Evolutionary conservation across 2,329 filamentous ascomycete genomes (phyloP), one percentile per base, ranked within the genome.

Genomic region (Aspergillus aculeatinus): DNA sequence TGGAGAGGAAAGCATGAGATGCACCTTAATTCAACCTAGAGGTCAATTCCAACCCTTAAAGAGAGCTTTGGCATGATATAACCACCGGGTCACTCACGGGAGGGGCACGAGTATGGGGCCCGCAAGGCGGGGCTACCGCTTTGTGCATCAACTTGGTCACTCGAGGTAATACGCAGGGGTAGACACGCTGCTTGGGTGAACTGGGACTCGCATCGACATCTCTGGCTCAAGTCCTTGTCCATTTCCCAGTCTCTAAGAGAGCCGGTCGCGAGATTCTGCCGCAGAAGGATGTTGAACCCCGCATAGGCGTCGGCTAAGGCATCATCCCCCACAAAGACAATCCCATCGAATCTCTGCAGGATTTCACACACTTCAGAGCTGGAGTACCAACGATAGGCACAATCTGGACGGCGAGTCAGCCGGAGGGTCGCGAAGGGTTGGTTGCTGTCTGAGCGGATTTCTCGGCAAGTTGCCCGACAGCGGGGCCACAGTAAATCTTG

Each of bases 261-360:
- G 10, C 79, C 79, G 7, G 69, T 65, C 10, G 70, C 70, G 27
- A 80, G 65, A 54, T 81, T 71, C 63, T 77, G 72, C 33, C 77
- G 74, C 2, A 81, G 67, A 9, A 81, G 72, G 50, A 80, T 74
- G 63, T 80, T 80, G 62, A 81, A 74, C 27, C 75, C 78, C n/a
- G 74, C 72, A 64, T 81, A 81, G 50, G 79, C 71, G 42, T 74
- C 69, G 54, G 72, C 70, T 16, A 78, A 68, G 31, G 73, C 67
- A 48, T 74, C 68, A 58, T 81, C 78, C 25, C 79, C 79, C 48
- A 80, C 62, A 58, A 81, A 81, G 19, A 76, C 62, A 5, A 81
- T 60, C 19, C 70, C 68, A 51, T 77, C 76, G 60, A 80, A 80
- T 44, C 77, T 74, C 56, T 75, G 72, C 27, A 81, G 70, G 21